Base-by-base conservation (phyloP, 345 rosid genomes). In the Eucalyptus sp. region DNA sequence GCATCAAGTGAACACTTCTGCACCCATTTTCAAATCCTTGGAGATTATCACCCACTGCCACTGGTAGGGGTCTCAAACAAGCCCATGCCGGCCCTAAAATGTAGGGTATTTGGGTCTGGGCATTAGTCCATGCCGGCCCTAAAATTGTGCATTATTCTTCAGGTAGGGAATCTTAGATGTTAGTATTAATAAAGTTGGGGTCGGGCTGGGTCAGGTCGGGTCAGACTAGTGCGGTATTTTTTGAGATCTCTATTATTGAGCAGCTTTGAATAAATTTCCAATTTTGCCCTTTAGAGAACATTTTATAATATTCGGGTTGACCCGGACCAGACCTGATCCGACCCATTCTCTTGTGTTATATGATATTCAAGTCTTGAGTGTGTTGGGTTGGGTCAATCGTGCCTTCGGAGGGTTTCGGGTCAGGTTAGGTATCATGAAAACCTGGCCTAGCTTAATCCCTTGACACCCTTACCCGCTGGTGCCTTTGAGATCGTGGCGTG, bases 151-250 rank as follows among this genome's bases (percentile, higher is more conserved):
- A 22, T 56, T 56, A 56, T 52, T 56, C 62, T 56, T 56, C 27
- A 22, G 62, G 29, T 9, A 56, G 29, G 62, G 60, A 9, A 24
- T 24, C 6, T 56, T 56, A 0, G 62, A 56, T 56, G 6, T 56
- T 56, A 4, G 29, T 56, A 56, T 56, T 24, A 56, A 24, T 56
- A 56, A 56, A 10, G 62, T 56, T 56, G 62, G 12, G 29, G 13
- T 10, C 1, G 29, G 29, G 29, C 62, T 56, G 13, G 62, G 29
- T 56, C 3, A 10, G 13, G 62, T 25, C 0, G 13, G 6, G 29
- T 56, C 29, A 10, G 13, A 4, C 29, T 56, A 10, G 62, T 2
- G 3, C 29, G 0, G 13, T 1, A 2, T 56, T 56, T 7, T 24
- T 56, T 56, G 2, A 56, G 29, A 22, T 25, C 29, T 10, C 62